Evolutionary conservation across 148 eudicot species (phyloP).

Genomic region (Heliosperma pusillum): DNA sequence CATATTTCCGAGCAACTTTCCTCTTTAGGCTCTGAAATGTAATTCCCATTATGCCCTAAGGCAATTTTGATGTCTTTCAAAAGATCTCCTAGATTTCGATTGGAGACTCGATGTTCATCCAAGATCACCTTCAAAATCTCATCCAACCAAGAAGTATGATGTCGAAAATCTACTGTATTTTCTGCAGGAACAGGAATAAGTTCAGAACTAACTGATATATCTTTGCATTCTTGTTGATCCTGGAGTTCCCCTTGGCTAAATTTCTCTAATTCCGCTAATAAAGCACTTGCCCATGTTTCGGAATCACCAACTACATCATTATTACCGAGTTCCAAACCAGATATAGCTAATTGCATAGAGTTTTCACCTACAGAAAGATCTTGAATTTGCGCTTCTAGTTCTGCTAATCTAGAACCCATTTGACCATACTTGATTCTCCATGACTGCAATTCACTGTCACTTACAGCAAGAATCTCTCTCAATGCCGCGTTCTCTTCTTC

Average conservation of each 20-base stretch:
- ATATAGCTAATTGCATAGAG: slow-evolving; percentile 28
- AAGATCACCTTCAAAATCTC: slow-evolving; percentile 46
- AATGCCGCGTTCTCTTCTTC: slow-evolving; percentile 64
- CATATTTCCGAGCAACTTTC: slow-evolving; percentile 34
- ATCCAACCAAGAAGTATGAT: slow-evolving; percentile 48
- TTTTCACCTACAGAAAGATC: slow-evolving; percentile 33
- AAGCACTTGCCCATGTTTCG: slow-evolving; percentile 39
- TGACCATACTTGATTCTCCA: slow-evolving; percentile 34
- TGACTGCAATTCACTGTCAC: slow-evolving; percentile 45
- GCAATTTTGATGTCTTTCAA: slow-evolving; percentile 54
- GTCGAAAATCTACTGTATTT: slow-evolving; percentile 8
- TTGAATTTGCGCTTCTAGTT: slow-evolving; percentile 39
- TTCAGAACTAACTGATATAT: slow-evolving; percentile 29
- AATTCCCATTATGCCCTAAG: slow-evolving; percentile 18
- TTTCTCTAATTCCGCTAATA: slow-evolving; percentile 37
- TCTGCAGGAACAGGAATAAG: slow-evolving; percentile 31
- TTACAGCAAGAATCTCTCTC: slow-evolving; percentile 43
- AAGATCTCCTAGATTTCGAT: slow-evolving; percentile 54
- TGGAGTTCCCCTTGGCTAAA: slow-evolving; percentile 26
- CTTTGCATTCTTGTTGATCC: slow-evolving; percentile 20
- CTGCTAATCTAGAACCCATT: slow-evolving; percentile 38
- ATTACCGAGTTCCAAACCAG: slow-evolving; percentile 21
- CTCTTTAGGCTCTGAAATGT: slow-evolving; percentile 18
- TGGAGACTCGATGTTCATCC: slow-evolving; percentile 54
- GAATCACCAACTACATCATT: slow-evolving; percentile 23